Percentiles rank a stretch among this genome's conserved stretches.
Evolutionary conservation across 495 filamentous ascomycete genomes (phyloP).

Genomic region (Thozetella sp.): DNA sequence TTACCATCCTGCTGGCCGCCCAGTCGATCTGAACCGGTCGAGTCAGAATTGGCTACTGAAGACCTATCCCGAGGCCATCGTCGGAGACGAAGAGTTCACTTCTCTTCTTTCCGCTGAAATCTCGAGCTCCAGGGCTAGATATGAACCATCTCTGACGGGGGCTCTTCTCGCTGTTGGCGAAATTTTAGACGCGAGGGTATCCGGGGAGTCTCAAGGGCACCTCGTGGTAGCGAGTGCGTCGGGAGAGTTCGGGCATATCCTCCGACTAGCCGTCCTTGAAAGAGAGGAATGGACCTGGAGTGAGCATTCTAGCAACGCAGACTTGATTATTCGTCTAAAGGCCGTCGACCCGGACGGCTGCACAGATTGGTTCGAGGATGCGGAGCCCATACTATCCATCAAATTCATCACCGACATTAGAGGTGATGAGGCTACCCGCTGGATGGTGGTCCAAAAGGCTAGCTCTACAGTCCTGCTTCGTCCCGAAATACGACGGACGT

Average conservation of each 20-base stretch:
- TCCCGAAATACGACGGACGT: constrained; percentile 43
- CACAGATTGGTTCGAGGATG: constrained; percentile 55
- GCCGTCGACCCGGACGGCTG: constrained; percentile 22
- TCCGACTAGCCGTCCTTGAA: constrained; percentile 47
- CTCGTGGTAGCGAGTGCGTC: constrained; percentile 46
- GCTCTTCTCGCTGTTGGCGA: constrained; percentile 37
- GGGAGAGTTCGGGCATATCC: constrained; percentile 52
- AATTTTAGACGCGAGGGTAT: constrained; percentile 27
- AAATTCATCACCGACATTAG: constrained; percentile 59
- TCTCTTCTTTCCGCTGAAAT: constrained; percentile 26
- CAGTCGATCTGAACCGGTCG: constrained; percentile 15
- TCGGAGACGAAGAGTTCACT: constrained; percentile 26
- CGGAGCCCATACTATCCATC: constrained; percentile 65
- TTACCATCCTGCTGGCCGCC: constrained; percentile 9
- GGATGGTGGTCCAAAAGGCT: constrained; percentile 65
- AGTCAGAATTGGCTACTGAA: constrained; percentile 39
- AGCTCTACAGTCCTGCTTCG: constrained; percentile 59
- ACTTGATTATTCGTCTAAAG: constrained; percentile 34
- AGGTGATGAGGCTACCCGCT: constrained; percentile 46
- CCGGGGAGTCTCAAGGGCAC: constrained; percentile 13
- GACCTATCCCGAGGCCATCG: constrained; percentile 34
- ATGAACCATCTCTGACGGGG: constrained; percentile 5
- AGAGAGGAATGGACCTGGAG: constrained; percentile 48
- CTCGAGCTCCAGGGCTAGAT: neutral
- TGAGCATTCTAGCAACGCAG: constrained; percentile 14